A percentile compares a stretch with the other conserved stretches of the same genome.
These are phyloP conservation scores for Macrolepiota dolichaula DNA, from an alignment of 768 basidiomycete genomes.

Conservation along the genomic window DNA sequence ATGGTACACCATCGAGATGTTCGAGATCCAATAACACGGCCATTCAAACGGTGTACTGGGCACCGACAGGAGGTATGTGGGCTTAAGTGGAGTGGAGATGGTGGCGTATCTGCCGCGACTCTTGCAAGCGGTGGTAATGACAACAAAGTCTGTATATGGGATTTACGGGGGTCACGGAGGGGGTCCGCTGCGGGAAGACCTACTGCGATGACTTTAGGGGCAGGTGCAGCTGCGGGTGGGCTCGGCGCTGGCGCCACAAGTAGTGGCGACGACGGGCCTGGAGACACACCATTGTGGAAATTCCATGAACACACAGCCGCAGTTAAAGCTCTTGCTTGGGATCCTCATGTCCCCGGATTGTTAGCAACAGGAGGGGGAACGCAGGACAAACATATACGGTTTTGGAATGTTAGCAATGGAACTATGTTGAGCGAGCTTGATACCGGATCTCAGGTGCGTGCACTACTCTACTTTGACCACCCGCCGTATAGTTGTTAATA, in stretches of 20 bases:
- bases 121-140: constrained; percentile 97
- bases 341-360: constrained; percentile 88
- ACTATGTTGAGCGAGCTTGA: constrained; percentile 84
- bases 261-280: constrained; percentile 23
- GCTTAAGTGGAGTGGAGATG: constrained; percentile 78
- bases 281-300: constrained; percentile 79
- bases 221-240: constrained; percentile 8
- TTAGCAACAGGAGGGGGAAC: constrained; percentile 96
- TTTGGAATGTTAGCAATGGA: constrained; percentile 93
- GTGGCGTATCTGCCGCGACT: constrained; percentile 39
- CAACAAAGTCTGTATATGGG: constrained; percentile 99
- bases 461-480: constrained; percentile 6
- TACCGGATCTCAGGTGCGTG: constrained; percentile 89
- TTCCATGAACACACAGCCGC: constrained; percentile 97
- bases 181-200: constrained; percentile 24
- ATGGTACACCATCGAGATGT: constrained; percentile 92
- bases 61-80: constrained; percentile 97
- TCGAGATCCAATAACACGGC: constrained; percentile 59
- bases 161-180: constrained; percentile 66
- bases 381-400: constrained; percentile 97
- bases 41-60: constrained; percentile 69
- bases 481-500: constrained; percentile 9
- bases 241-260: constrained; percentile 11
- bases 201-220: constrained; percentile 20
- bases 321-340: constrained; percentile 98